Percentiles rank a stretch among this genome's conserved stretches.
phyloP scores from a whole-genome alignment of 805 yeast genomes.

The Barnettozyma sucrosica region DNA sequence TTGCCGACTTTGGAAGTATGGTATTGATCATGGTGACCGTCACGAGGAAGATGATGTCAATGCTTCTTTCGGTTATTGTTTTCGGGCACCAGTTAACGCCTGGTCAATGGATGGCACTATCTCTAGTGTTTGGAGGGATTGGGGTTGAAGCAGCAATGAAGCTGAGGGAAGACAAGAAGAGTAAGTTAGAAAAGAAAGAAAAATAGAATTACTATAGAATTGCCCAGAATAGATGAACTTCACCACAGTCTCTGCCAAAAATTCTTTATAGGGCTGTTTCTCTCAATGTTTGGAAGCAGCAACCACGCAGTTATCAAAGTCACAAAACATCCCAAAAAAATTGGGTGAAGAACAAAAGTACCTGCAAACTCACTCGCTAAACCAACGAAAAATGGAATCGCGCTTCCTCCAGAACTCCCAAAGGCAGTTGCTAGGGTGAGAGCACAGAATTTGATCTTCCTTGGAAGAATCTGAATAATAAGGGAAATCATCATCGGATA shows the following conservation, averaged over 20 bases:
- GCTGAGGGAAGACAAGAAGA: neutral
- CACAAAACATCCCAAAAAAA: slow-evolving; percentile 34
- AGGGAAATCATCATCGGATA: slow-evolving; percentile 45
- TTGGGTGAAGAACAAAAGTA: slow-evolving; percentile 45
- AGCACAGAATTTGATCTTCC: slow-evolving; percentile 44
- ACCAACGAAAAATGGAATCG: slow-evolving; percentile 48
- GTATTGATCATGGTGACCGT: slow-evolving; percentile 89
- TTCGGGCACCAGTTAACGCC: slow-evolving; percentile 69
- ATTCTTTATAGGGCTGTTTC: slow-evolving; percentile 18
- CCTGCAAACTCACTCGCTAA: slow-evolving; percentile 40
- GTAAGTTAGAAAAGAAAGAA: neutral
- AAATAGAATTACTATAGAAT: neutral
- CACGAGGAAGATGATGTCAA: slow-evolving; percentile 92
- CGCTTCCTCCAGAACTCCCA: slow-evolving; percentile 55
- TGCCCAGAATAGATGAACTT: neutral
- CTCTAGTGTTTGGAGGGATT: slow-evolving; percentile 79
- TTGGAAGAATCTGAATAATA: slow-evolving; percentile 39
- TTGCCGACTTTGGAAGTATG: slow-evolving; percentile 81
- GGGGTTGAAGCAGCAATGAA: slow-evolving; percentile 57
- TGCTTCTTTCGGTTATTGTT: slow-evolving; percentile 80
- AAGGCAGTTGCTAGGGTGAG: slow-evolving; percentile 48
- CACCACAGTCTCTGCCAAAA: slow-evolving; percentile 24
- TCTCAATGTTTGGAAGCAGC: slow-evolving; percentile 39
- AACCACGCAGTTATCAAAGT: slow-evolving; percentile 36
- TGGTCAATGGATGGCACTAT: slow-evolving; percentile 75